Percentiles rank a stretch among this genome's conserved stretches.
These are phyloP conservation scores for Nakazawaea anatomiae DNA, from an alignment of 805 yeast genomes.

Conservation along the genomic window DNA sequence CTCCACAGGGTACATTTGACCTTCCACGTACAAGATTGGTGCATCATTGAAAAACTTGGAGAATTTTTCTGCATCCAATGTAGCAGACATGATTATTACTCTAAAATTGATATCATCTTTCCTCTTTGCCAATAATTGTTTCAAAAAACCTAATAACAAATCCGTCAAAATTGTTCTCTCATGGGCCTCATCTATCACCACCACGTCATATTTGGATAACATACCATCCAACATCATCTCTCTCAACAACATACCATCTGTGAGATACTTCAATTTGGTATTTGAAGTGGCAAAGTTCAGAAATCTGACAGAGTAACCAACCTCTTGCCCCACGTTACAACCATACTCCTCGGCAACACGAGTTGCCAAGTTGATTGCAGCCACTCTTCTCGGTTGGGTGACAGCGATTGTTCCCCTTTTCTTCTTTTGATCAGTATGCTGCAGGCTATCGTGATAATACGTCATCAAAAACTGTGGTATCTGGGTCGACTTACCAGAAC, in stretches of 20 bases:
- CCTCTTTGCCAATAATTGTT: constrained; percentile 50
- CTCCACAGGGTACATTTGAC: constrained; percentile 82
- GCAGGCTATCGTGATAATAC: constrained; percentile 25
- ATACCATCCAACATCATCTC: constrained; percentile 76
- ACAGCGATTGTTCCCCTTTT: constrained; percentile 56
- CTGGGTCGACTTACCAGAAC: constrained; percentile 97
- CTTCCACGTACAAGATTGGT: constrained; percentile 84
- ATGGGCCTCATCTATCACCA: constrained; percentile 94
- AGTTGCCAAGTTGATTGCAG: constrained; percentile 89
- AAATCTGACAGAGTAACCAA: constrained; percentile 92
- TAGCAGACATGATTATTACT: constrained; percentile 92
- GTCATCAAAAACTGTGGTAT: constrained; percentile 86
- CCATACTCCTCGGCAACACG: constrained; percentile 91
- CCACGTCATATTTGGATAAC: constrained; percentile 61
- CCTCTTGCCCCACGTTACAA: constrained; percentile 66
- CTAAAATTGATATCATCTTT: constrained; percentile 57
- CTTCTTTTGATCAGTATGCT: no score
- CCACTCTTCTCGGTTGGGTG: constrained; percentile 96
- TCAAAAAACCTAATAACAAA: constrained; percentile 81
- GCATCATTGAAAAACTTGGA: constrained; percentile 72
- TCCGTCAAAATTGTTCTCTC: constrained; percentile 93
- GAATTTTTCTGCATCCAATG: constrained; percentile 86
- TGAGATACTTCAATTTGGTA: constrained; percentile 78
- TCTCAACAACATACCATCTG: constrained; percentile 96
- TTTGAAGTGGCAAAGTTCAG: constrained; percentile 54